Evolutionary conservation across 306 rosid genomes (phyloP), one percentile per base, ranked within the genome.

Genomic region (Cicer cuneatum): DNA sequence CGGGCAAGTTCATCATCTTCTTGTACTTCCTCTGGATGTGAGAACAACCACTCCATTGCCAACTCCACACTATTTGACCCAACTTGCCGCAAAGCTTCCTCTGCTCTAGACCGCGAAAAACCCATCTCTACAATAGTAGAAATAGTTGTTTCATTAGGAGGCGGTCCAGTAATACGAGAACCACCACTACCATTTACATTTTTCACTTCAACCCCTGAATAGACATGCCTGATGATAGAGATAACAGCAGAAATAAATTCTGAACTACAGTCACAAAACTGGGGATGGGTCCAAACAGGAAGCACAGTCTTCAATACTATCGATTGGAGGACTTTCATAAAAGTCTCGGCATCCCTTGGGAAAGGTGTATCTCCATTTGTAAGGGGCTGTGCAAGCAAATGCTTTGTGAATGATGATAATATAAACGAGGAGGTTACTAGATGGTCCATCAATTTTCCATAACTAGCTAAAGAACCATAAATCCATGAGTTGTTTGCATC

Each of bases 1-100:
- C 98, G 98, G 61, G 99, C 96, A 83, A 95, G 98, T 84, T 95
- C 99, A 82, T 95, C 97, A 65, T 95, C 98, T 82, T 95, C 99
- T 72, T 81, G 96, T 68, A 66, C 57, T 9, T 95, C 99, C 84
- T 95, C 99, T 18, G 90, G 97, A 77, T 92, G 98, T 67, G 98
- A 90, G 85, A 87, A 95, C 83, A 95, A 71, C 99, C 99, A 95
- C 80, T 95, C 99, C 99, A 92, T 92, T 47, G 98, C 99, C 83
- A 90, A 84, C 81, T 92, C 98, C 73, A 95, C 99, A 79, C 98
- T 95, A 75, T 92, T 95, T 73, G 99, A 89, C 58, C 96, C 98
- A 78, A 95, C 93, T 66, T 90, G 98, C 78, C 99, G 90, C 71
- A 95, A 78, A 80, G 98, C 98, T 74, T 90, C 98, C 74, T 92